These are phyloP conservation scores for Diplotaxis tenuifolia DNA, from an alignment of 345 rosid species.

Conservation along the genomic window DNA sequence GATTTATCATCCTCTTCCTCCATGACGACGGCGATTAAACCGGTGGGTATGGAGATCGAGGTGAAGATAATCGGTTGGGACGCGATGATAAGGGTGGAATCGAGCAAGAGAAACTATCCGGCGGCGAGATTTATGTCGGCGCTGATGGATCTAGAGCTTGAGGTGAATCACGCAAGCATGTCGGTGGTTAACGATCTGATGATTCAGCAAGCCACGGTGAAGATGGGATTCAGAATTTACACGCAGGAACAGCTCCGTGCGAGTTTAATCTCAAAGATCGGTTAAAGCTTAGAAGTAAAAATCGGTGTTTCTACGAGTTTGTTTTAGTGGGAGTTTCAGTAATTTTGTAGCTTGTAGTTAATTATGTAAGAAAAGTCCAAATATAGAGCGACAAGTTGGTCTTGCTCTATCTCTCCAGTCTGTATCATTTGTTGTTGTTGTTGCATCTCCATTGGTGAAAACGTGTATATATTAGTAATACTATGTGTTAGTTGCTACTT, in stretches of 20 bases:
- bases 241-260: neutral
- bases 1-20: slow-evolving; percentile 18
- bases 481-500: neutral
- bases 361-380: too few relatives aligned
- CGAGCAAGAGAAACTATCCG: neutral
- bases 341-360: too few relatives aligned
- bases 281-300: too few relatives aligned
- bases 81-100: neutral
- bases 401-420: too few relatives aligned
- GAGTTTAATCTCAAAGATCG: neutral
- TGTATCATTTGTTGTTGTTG: too few relatives aligned
- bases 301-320: too few relatives aligned
- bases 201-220: slow-evolving; percentile 27
- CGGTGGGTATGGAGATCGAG: slow-evolving; percentile 58
- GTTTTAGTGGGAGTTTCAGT: too few relatives aligned
- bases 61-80: neutral
- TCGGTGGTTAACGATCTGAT: slow-evolving; percentile 91
- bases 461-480: neutral
- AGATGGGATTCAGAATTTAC: neutral
- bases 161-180: slow-evolving; percentile 91
- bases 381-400: too few relatives aligned
- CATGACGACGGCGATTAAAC: slow-evolving; percentile 11
- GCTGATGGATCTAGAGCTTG: slow-evolving; percentile 81
- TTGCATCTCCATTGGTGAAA: too few relatives aligned
- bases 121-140: slow-evolving; percentile 44